These are phyloP conservation scores for Chaetoceros muelleri DNA, from an alignment of 108 stramenopile genomes.

Conservation along the genomic window DNA sequence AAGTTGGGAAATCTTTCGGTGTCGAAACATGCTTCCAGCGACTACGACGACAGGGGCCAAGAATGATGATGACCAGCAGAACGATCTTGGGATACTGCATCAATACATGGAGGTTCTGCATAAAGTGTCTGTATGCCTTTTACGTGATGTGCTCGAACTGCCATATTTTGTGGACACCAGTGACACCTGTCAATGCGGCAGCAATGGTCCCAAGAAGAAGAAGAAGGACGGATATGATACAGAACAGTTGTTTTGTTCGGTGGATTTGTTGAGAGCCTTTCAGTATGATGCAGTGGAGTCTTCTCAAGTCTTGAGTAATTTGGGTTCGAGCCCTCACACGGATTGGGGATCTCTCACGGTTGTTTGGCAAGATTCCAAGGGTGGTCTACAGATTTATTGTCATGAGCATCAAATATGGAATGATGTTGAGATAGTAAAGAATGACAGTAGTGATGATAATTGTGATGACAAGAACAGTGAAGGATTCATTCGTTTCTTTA, in stretches of 20 bases:
- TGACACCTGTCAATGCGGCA: constrained; percentile 11
- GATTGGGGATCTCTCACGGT: constrained; percentile 76
- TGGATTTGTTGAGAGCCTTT: constrained; percentile 32
- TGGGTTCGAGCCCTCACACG: constrained; percentile 64
- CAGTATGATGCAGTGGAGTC: constrained; percentile 29
- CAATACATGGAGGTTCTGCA: constrained; percentile 30
- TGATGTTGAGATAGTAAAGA: too few relatives aligned
- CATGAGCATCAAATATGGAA: constrained; percentile 47
- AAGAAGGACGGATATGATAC: neutral
- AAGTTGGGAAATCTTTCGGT: constrained; percentile 32
- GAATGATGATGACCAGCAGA: neutral
- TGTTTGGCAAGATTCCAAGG: constrained; percentile 75
- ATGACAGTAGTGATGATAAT: constrained; percentile 3
- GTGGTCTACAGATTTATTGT: constrained; percentile 76
- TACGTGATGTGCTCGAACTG: constrained; percentile 25
- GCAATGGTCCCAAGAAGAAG: constrained; percentile 2
- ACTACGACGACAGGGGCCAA: neutral
- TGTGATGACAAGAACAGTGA: neutral
- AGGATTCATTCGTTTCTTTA: constrained; percentile 32
- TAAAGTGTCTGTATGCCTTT: constrained; percentile 10
- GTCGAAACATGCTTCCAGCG: neutral
- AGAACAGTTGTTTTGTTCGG: constrained; percentile 19
- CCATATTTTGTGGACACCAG: constrained; percentile 23
- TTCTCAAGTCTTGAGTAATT: neutral
- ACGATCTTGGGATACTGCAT: constrained; percentile 1